These are phyloP conservation scores for Chaetomidium leptoderma DNA, from an alignment of 495 filamentous ascomycete genomes.

Conservation along the genomic window DNA sequence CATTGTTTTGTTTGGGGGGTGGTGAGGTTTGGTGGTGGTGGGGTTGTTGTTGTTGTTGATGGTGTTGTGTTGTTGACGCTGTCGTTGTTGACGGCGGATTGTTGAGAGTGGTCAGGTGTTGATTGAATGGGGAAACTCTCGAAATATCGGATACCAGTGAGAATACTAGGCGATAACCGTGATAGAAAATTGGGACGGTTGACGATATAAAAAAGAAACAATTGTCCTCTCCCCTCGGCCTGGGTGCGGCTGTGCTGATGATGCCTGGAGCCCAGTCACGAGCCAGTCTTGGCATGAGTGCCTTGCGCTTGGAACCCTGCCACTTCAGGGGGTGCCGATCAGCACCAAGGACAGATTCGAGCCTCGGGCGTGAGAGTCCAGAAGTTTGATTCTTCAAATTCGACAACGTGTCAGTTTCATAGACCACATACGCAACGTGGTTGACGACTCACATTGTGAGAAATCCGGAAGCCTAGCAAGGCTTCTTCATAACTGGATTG, in stretches of 20 bases:
- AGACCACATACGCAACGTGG: not conserved
- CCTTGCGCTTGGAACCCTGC: not conserved
- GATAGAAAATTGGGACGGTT: too few species aligned
- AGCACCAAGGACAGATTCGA: too few species aligned
- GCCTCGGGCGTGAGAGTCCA: too few species aligned
- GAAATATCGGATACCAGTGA: too few species aligned
- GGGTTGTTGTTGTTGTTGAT: not conserved
- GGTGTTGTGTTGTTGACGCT: not conserved
- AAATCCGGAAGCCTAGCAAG: conserved; percentile 5
- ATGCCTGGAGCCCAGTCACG: not conserved
- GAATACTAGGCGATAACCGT: too few species aligned
- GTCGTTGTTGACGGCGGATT: not conserved
- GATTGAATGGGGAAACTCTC: too few species aligned
- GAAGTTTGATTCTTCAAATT: not conserved
- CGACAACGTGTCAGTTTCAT: not conserved
- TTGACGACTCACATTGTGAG: not conserved
- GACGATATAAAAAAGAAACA: too few species aligned
- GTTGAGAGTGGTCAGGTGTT: too few species aligned
- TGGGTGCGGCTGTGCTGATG: not conserved
- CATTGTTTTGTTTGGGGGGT: not conserved
- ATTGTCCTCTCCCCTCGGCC: not conserved
- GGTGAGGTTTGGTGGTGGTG: not conserved
- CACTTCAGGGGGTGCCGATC: not conserved
- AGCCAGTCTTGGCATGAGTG: not conserved
- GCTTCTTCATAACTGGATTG: not conserved